Percentiles rank a stretch among this genome's conserved stretches.
Evolutionary conservation across 768 basidiomycete species (phyloP).

Genomic region (Kondoa subrosea): DNA sequence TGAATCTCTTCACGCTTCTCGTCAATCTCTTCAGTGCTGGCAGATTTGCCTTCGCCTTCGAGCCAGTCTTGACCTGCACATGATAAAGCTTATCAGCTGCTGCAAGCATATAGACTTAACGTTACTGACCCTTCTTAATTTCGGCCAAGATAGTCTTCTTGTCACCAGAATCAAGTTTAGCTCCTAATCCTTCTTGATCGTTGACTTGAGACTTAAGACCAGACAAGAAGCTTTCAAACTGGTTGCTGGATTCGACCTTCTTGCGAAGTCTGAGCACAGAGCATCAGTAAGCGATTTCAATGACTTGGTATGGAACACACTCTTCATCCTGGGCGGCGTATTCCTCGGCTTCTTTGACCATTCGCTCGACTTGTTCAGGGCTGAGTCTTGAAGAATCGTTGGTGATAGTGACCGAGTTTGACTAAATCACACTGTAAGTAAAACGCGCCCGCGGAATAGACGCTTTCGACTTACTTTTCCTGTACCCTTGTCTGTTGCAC

Average conservation of each 20-base stretch:
- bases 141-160: constrained; percentile 63
- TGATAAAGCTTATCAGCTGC: too few relatives aligned
- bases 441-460: too few relatives aligned
- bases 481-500: constrained; percentile 83
- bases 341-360: constrained; percentile 86
- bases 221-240: constrained; percentile 57
- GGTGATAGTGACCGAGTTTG: constrained; percentile 77
- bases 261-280: too few relatives aligned
- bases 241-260: constrained; percentile 41
- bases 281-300: constrained; percentile 49
- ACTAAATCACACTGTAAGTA: constrained; percentile 39
- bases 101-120: too few relatives aligned
- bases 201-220: constrained; percentile 70
- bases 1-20: constrained; percentile 56
- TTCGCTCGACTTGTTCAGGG: constrained; percentile 79
- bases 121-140: constrained; percentile 71
- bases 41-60: constrained; percentile 59
- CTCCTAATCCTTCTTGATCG: constrained; percentile 75
- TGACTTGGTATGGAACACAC: constrained; percentile 58
- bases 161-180: constrained; percentile 62
- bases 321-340: constrained; percentile 61
- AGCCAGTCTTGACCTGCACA: constrained; percentile 62
- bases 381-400: constrained; percentile 87
- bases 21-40: constrained; percentile 71
- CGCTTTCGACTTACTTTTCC: too few relatives aligned